Conservation (phyloP, 176 grass and related monocot species). For the Aegilops umbellulata region DNA sequence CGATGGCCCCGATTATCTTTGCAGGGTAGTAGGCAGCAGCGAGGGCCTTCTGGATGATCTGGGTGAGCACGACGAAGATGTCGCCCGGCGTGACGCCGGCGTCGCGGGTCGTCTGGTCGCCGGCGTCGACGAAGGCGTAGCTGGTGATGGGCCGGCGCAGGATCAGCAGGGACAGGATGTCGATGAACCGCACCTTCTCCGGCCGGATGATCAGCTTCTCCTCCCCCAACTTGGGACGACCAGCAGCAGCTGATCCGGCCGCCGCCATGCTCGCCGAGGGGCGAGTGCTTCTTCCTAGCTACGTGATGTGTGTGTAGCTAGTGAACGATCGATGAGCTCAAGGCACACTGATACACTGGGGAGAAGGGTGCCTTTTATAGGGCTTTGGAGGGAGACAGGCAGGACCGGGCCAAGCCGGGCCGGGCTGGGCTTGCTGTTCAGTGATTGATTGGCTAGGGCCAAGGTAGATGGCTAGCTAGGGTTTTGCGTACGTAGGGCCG, state of each 20-base stretch:
- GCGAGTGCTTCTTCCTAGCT: background rate
- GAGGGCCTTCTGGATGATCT: slow-evolving; percentile 45
- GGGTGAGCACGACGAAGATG: slow-evolving; percentile 29
- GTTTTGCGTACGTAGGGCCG: background rate
- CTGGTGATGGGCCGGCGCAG: slow-evolving; percentile 35
- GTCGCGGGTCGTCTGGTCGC: slow-evolving; percentile 9
- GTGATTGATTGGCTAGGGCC: background rate
- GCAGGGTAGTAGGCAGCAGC: slow-evolving; percentile 15
- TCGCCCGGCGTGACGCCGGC: slow-evolving; percentile 27
- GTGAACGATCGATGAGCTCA: background rate
- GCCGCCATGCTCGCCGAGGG: background rate
- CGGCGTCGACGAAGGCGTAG: slow-evolving; percentile 44
- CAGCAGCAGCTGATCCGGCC: background rate
- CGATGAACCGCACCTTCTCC: slow-evolving; percentile 54
- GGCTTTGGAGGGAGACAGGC: background rate
- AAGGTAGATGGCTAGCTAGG: background rate
- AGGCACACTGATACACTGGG: slow-evolving; percentile 4
- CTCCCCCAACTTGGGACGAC: slow-evolving; percentile 28
- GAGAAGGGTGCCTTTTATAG: slow-evolving; percentile 37
- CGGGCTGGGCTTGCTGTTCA: background rate
- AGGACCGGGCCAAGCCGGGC: background rate
- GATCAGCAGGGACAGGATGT: slow-evolving; percentile 42
- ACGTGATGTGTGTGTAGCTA: background rate
- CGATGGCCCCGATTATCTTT: slow-evolving; percentile 12
- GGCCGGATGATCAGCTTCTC: slow-evolving; percentile 53